phyloP scores from a whole-genome alignment of 2,329 filamentous ascomycete genomes.

The Fusarium sambucinum region DNA sequence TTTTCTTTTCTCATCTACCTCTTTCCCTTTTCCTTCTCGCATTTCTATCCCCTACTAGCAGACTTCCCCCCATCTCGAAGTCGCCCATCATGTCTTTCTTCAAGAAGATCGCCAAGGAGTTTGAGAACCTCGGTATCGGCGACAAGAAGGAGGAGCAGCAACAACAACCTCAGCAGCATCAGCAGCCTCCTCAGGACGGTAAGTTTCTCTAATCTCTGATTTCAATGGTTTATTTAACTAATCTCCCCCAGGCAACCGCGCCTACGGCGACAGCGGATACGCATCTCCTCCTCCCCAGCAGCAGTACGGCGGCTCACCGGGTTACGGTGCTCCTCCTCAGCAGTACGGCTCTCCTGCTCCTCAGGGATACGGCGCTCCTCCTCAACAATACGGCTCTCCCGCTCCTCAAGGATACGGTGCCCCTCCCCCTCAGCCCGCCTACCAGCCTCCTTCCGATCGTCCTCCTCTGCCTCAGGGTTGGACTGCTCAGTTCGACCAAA shows the following conservation, averaged over 20 bases:
- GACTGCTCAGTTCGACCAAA: conserved; percentile 72
- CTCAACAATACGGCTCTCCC: conserved; percentile 35
- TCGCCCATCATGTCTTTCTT: conserved; percentile 58
- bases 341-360: conserved; percentile 37
- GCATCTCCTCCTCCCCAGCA: conserved; percentile 53
- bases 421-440: conserved; percentile 48
- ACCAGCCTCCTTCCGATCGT: conserved; percentile 53
- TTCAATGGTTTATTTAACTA: too few species aligned
- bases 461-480: conserved; percentile 71
- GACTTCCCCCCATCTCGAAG: conserved; percentile 25
- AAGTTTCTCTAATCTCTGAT: conserved; percentile 9
- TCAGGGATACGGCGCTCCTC: conserved; percentile 10
- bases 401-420: conserved; percentile 44
- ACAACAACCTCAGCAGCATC: conserved; percentile 29
- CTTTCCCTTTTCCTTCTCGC: conserved; percentile 8
- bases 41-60: background rate
- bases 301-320: conserved; percentile 39
- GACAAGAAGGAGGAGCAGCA: conserved; percentile 52
- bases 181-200: conserved; percentile 37
- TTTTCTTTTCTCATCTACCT: conserved; percentile 15
- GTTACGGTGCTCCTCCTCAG: conserved; percentile 53
- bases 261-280: conserved; percentile 46
- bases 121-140: conserved; percentile 62
- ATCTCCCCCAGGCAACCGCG: conserved; percentile 37
- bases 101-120: conserved; percentile 58